These are phyloP conservation scores for Phyllosticta paracitricarpa DNA, from an alignment of 2,329 filamentous ascomycete species.

Conservation along the genomic window DNA sequence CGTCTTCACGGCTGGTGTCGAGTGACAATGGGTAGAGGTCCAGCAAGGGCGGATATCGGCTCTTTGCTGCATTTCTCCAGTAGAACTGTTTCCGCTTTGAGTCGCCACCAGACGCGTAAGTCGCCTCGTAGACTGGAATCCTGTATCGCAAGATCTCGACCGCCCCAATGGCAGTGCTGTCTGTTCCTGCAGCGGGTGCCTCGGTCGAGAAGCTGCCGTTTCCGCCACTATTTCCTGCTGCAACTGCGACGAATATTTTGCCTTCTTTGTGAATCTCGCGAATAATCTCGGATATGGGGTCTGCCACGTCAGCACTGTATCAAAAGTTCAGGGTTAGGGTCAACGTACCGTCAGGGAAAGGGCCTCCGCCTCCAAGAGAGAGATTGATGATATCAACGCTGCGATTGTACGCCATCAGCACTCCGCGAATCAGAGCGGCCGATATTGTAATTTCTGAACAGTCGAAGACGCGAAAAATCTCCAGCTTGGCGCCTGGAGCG, in stretches of 20 bases:
- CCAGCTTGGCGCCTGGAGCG: background rate
- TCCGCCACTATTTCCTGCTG: background rate
- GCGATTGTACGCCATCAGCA: background rate
- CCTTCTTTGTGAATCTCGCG: background rate
- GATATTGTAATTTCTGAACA: background rate
- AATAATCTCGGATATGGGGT: background rate
- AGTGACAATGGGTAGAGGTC: background rate
- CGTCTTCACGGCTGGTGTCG: background rate
- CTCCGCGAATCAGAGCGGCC: background rate
- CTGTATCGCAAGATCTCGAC: background rate
- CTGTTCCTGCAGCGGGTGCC: background rate
- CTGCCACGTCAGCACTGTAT: background rate
- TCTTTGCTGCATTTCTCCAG: background rate
- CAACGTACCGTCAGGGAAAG: background rate
- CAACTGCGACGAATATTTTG: background rate
- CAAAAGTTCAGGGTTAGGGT: background rate
- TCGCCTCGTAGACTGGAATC: background rate
- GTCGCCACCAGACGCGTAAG: background rate
- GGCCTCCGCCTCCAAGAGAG: background rate
- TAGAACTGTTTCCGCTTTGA: background rate
- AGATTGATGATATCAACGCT: background rate
- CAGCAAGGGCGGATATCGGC: background rate
- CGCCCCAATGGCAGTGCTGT: background rate
- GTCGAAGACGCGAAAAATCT: background rate
- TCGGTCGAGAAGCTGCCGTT: background rate